Conservation (phyloP, 352 stramenopile species). For the Globisporangium abappressorium region DNA sequence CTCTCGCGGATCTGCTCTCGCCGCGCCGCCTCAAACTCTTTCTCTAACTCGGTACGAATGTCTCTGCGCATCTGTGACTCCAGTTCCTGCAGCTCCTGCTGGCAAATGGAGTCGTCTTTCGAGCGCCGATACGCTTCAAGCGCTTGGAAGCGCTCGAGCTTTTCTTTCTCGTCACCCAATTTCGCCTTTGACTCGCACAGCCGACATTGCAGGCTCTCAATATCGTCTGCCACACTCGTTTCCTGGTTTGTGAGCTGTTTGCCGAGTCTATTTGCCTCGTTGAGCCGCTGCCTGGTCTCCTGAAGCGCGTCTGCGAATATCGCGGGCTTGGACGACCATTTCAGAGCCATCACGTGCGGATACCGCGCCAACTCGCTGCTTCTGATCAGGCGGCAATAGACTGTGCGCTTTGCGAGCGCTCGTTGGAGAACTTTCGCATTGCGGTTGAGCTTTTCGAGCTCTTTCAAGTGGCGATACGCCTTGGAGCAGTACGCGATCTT, state of each 20-base stretch:
- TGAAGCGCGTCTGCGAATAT: conserved; percentile 13
- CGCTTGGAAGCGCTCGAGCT: conserved; percentile 41
- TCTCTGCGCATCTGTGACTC: conserved; percentile 43
- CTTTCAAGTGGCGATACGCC: conserved; percentile 28
- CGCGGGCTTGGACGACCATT: conserved; percentile 1
- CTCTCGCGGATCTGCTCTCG: conserved; percentile 28
- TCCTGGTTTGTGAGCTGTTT: conserved; percentile 35
- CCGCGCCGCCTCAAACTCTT: conserved; percentile 49
- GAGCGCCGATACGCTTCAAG: conserved; percentile 40
- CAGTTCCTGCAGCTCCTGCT: conserved; percentile 35
- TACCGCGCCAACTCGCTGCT: conserved; percentile 30
- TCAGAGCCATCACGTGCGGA: conserved; percentile 20
- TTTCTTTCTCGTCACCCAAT: conserved; percentile 36
- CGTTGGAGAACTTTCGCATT: conserved; percentile 51
- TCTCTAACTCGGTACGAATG: conserved; percentile 65
- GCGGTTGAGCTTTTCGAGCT: conserved; percentile 25
- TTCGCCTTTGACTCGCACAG: conserved; percentile 26
- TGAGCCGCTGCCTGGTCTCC: conserved; percentile 20
- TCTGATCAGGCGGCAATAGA: conserved; percentile 29
- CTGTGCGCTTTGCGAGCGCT: conserved; percentile 23
- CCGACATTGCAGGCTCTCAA: conserved; percentile 30
- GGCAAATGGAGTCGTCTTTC: conserved; percentile 46
- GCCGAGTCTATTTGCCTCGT: conserved; percentile 15
- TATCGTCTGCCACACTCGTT: conserved; percentile 19
- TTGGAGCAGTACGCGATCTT: conserved; percentile 31